These are phyloP conservation scores for Keithomyces neogunnii DNA, from an alignment of 2,329 filamentous ascomycete genomes.

Conservation along the genomic window DNA sequence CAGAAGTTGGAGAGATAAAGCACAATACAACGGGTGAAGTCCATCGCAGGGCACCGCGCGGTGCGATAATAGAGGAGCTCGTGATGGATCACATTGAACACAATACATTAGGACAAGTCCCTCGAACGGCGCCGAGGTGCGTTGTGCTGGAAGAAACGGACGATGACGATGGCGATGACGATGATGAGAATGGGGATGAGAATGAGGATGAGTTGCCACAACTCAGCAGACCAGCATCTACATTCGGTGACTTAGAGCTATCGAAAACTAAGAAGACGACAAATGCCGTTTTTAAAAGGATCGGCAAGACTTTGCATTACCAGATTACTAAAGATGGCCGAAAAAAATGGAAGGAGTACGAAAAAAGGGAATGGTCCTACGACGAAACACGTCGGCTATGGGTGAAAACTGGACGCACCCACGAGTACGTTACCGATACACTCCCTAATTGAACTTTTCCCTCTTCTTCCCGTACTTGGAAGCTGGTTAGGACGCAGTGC, in stretches of 20 bases:
- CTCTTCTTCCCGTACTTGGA: no score
- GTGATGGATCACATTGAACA: background rate
- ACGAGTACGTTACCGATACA: no score
- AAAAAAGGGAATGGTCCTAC: no score
- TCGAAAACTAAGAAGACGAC: background rate
- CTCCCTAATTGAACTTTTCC: no score
- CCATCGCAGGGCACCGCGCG: background rate
- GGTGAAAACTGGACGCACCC: no score
- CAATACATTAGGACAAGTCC: background rate
- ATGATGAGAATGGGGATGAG: background rate
- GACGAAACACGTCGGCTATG: no score
- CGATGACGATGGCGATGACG: background rate
- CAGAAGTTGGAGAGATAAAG: background rate
- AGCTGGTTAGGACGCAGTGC: no score
- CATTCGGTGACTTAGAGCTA: background rate
- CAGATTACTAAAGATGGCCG: background rate
- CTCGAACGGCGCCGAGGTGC: no score
- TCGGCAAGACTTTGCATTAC: background rate
- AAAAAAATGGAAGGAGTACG: no score
- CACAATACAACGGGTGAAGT: background rate
- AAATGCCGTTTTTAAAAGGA: background rate
- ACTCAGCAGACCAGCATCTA: background rate
- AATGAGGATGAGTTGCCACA: background rate
- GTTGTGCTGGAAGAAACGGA: background rate
- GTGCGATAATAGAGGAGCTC: background rate